Conservation (phyloP, 1,139 yeast genomes). For the Yamadazyma taylorii region DNA sequence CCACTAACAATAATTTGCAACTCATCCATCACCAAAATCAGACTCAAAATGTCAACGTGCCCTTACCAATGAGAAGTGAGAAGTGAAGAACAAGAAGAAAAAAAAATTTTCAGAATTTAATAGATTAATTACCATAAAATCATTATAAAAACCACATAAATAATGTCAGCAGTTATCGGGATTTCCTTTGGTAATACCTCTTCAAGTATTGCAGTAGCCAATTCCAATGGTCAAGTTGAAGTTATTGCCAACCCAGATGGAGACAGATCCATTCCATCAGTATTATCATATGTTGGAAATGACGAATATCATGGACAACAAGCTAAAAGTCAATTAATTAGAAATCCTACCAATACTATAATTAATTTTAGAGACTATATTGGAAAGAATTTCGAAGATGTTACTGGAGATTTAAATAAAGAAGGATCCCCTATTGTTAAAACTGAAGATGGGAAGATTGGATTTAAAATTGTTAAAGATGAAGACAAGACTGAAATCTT, state of each 20-base stretch:
- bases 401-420: constrained; percentile 65
- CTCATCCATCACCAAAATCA: too few relatives aligned
- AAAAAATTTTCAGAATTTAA: constrained; percentile 8
- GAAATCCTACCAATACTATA: constrained; percentile 86
- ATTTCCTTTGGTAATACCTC: constrained; percentile 95
- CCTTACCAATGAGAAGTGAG: too few relatives aligned
- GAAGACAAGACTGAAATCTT: constrained; percentile 49
- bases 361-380: constrained; percentile 91
- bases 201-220: constrained; percentile 90
- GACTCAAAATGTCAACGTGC: too few relatives aligned
- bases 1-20: too few relatives aligned
- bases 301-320: constrained; percentile 98
- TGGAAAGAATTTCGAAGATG: constrained; percentile 70
- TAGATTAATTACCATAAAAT: constrained; percentile 1
- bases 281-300: constrained; percentile 84
- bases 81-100: too few relatives aligned
- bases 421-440: constrained; percentile 78
- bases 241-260: constrained; percentile 99
- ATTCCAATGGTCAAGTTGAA: constrained; percentile 87
- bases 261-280: constrained; percentile 95
- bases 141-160: constrained; percentile 1
- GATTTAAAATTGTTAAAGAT: constrained; percentile 58
- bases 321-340: constrained; percentile 87
- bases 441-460: constrained; percentile 62
- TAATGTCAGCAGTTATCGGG: constrained; percentile 72